Percentiles rank a stretch among this genome's conserved stretches.
Evolutionary conservation across 148 eudicot genomes (phyloP).

Genomic region (Amaranthus hypochondriacus): DNA sequence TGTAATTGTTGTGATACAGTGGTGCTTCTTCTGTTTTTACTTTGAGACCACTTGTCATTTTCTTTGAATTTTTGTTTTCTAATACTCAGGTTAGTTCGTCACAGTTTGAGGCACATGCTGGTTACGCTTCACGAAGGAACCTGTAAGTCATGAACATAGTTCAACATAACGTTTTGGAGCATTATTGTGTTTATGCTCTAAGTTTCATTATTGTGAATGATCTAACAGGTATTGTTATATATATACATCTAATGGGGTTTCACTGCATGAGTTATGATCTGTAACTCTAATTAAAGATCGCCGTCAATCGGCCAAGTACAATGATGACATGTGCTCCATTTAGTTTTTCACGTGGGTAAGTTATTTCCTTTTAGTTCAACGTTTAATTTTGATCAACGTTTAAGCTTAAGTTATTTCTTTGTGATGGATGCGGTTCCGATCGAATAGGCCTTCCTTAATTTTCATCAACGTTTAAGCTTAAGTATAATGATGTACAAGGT

Average conservation of each 20-base stretch:
- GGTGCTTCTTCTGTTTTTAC: slow-evolving; percentile 39
- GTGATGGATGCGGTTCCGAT: too few species aligned
- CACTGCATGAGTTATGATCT: slow-evolving; percentile 75
- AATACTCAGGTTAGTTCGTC: slow-evolving; percentile 76
- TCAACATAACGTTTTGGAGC: neutral
- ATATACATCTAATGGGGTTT: slow-evolving; percentile 94
- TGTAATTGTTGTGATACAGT: slow-evolving; percentile 65
- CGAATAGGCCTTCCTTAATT: too few species aligned
- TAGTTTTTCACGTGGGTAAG: slow-evolving; percentile 84
- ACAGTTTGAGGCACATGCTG: slow-evolving; percentile 90
- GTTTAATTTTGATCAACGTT: too few species aligned
- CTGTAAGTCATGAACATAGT: slow-evolving; percentile 55
- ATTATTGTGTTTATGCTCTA: neutral
- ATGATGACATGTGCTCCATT: slow-evolving; percentile 77
- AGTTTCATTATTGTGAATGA: slow-evolving; percentile 1
- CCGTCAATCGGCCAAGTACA: slow-evolving; percentile 42
- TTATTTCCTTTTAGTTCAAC: neutral
- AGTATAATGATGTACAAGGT: too few species aligned
- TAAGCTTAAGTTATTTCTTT: too few species aligned
- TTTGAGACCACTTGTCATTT: neutral
- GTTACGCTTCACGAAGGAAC: slow-evolving; percentile 69
- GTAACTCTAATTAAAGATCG: slow-evolving; percentile 61
- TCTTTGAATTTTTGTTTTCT: slow-evolving; percentile 7
- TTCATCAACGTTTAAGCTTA: too few species aligned
- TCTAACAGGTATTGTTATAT: slow-evolving; percentile 66